Evolutionary conservation across 305 asterid genomes (phyloP), one percentile per base, ranked within the genome.

Genomic region (Fraxinus dipetala): DNA sequence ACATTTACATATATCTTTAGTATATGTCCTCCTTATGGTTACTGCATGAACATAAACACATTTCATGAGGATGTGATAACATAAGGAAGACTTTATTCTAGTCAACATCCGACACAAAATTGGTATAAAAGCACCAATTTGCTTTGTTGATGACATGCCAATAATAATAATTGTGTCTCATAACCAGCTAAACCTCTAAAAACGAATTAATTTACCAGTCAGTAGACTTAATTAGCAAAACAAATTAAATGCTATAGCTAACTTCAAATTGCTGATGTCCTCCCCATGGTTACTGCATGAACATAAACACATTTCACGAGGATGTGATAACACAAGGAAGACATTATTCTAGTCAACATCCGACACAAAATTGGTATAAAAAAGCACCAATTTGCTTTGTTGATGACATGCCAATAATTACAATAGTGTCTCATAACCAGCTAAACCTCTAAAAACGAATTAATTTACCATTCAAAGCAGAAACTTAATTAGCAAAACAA

Each of bases 101-200:
- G 91, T 88, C 90, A 89, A 83, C 90, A 78, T 91, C 92, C 91
- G 85, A 91, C 95, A 90, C 93, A 89, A 76, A 80, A 69, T 59
- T 89, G 91, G 81, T 84, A 88, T 14, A 18, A 9, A 72, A 43
- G 76, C 61, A 83, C 88, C 95, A 85, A 86, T 69, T 82, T 89
- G 91, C 92, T 86, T 86, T 86, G 84, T 75, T 30, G 89, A 88
- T 88, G 93, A 90, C 91, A 16, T 36, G 35, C 6, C 8, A 54
- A 54, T 18, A n/a, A 40, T 38, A 8, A 1, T 8, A 38, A 38
- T 7, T 8, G 13, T 36, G 43, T 36, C 43, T 36, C 43, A 9
- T 40, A 9, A 4, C 65, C 22, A 5, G 24, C 65, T 4, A 54
- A n/a, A 5, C 24, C 20, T 54, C 24, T 54, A 54, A 18, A 54